Evolutionary conservation across 257 asterid species (phyloP).

Genomic region (Henckelia pumila): DNA sequence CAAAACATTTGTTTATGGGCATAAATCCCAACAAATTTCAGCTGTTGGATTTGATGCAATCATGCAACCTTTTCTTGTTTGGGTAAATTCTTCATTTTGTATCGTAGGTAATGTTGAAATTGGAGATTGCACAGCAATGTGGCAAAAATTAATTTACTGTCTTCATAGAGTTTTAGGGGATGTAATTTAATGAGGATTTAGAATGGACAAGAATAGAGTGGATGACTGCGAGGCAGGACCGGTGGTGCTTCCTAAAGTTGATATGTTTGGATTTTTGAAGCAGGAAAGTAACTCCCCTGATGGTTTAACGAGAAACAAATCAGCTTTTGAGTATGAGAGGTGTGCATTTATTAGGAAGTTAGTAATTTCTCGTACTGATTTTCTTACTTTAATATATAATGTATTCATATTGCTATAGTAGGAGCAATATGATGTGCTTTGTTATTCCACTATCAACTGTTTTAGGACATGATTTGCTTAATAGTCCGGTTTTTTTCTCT

Average conservation of each 20-base stretch:
- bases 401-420: background rate
- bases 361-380: background rate
- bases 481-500: background rate
- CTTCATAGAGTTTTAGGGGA: constrained; percentile 25
- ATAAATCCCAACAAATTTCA: too few relatives aligned
- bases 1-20: too few relatives aligned
- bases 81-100: constrained; percentile 20
- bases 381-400: background rate
- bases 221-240: constrained; percentile 65
- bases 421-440: too few relatives aligned
- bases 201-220: constrained; percentile 73
- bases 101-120: constrained; percentile 25
- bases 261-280: constrained; percentile 73
- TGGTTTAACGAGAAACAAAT: constrained; percentile 55
- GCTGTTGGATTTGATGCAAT: constrained; percentile 21
- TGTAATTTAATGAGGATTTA: constrained; percentile 21
- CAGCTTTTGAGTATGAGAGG: constrained; percentile 77
- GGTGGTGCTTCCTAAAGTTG: constrained; percentile 52
- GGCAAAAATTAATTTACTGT: constrained; percentile 21
- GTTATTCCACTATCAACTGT: too few relatives aligned
- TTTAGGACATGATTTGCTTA: too few relatives aligned
- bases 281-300: constrained; percentile 58
- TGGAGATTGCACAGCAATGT: constrained; percentile 27
- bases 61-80: constrained; percentile 1
- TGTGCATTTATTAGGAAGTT: constrained; percentile 26